A percentile compares a stretch with the other conserved stretches of the same genome.
phyloP scores from a whole-genome alignment of 176 grass and related monocot genomes.

The Oryza glumipatula region DNA sequence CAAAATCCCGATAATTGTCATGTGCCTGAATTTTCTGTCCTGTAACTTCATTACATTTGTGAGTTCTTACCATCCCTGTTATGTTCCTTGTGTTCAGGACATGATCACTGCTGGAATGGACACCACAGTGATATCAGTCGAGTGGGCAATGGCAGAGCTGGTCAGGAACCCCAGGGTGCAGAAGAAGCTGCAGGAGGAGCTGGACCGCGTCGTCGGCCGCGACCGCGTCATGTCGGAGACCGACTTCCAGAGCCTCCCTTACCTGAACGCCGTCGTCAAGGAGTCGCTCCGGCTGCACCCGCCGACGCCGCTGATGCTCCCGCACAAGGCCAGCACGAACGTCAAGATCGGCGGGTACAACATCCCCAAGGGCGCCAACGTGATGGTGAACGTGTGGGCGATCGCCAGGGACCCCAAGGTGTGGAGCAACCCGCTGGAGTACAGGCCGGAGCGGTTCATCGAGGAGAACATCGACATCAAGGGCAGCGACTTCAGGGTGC shows the following conservation, averaged over 20 bases:
- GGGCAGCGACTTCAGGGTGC: conserved; percentile 62
- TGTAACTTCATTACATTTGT: neutral
- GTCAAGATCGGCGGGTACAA: conserved; percentile 63
- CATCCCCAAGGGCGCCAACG: conserved; percentile 67
- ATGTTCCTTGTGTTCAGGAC: conserved; percentile 44
- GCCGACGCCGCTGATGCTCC: conserved; percentile 68
- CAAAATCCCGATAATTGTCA: neutral
- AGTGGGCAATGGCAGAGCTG: conserved; percentile 76
- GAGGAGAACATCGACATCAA: conserved; percentile 73
- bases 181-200: conserved; percentile 65
- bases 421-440: conserved; percentile 68
- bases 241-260: conserved; percentile 62
- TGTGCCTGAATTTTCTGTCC: conserved; percentile 14
- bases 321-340: conserved; percentile 63
- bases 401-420: conserved; percentile 59
- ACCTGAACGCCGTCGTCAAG: conserved; percentile 66
- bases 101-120: conserved; percentile 82
- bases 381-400: conserved; percentile 80
- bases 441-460: conserved; percentile 64
- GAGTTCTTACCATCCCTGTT: conserved; percentile 8
- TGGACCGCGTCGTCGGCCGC: conserved; percentile 50
- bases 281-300: conserved; percentile 75
- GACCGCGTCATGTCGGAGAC: conserved; percentile 61
- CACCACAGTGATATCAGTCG: conserved; percentile 67
- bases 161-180: conserved; percentile 67